Evolutionary conservation across 164 flowering plant genomes (phyloP).

Genomic region (Aristolochia californica): DNA sequence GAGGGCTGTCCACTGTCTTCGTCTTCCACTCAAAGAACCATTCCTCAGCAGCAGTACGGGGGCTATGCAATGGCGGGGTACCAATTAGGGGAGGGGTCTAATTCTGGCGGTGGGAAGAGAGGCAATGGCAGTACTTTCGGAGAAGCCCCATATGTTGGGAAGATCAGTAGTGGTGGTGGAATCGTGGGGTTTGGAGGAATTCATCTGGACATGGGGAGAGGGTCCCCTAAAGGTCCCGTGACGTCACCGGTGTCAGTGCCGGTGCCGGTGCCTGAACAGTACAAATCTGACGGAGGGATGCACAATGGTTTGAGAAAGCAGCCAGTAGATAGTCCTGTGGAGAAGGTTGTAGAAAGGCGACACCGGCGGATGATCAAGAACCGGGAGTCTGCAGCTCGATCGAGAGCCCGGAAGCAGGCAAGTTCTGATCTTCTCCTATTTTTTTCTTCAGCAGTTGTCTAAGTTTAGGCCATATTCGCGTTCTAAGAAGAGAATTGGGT

Average conservation of each 20-base stretch:
- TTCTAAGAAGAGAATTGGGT: not conserved
- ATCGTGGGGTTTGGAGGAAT: slow-evolving; percentile 3
- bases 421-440: not conserved
- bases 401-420: slow-evolving; percentile 93
- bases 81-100: slow-evolving; percentile 17
- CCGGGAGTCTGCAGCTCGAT: slow-evolving; percentile 92
- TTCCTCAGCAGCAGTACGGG: too few species aligned
- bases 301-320: not conserved
- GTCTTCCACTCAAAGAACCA: not conserved
- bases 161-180: slow-evolving; percentile 35
- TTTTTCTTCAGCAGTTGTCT: not conserved
- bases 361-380: slow-evolving; percentile 97
- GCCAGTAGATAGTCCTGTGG: slow-evolving; percentile 58
- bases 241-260: too few species aligned
- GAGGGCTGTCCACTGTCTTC: slow-evolving; percentile 18
- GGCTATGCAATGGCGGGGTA: slow-evolving; percentile 21
- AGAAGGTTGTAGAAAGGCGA: slow-evolving; percentile 87
- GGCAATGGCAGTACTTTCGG: slow-evolving; percentile 19
- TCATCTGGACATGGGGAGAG: too few species aligned
- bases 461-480: not conserved
- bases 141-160: slow-evolving; percentile 29
- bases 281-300: slow-evolving; percentile 27
- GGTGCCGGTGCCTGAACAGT: slow-evolving; percentile 16
- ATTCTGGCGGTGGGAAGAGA: slow-evolving; percentile 23
- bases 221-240: too few species aligned